These are phyloP conservation scores for Pestalotiopsis sp. DNA, from an alignment of 2,329 filamentous ascomycete genomes.

Conservation along the genomic window DNA sequence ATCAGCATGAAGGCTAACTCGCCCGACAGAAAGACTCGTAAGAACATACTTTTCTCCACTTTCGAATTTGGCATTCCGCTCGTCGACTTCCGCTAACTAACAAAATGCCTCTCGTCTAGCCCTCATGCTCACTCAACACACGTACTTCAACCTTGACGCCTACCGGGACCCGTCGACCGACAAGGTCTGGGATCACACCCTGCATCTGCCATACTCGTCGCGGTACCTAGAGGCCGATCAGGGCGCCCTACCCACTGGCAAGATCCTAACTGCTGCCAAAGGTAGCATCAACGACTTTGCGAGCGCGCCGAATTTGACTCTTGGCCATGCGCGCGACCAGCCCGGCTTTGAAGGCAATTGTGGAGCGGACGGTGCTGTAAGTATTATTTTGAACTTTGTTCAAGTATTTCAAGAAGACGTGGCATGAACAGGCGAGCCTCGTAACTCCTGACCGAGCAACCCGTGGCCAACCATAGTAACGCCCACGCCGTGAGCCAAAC, in stretches of 20 bases:
- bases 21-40: slow-evolving; percentile 48
- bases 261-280: slow-evolving; percentile 58
- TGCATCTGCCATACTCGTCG: slow-evolving; percentile 64
- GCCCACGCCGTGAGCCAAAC: too few species aligned
- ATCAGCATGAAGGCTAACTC: slow-evolving; percentile 63
- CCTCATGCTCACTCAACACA: slow-evolving; percentile 67
- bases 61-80: slow-evolving; percentile 4
- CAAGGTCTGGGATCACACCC: slow-evolving; percentile 62
- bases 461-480: too few species aligned
- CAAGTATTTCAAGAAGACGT: background rate
- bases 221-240: slow-evolving; percentile 60
- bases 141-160: slow-evolving; percentile 71
- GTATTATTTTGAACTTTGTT: background rate
- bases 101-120: slow-evolving; percentile 31
- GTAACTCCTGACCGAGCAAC: too few species aligned
- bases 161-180: slow-evolving; percentile 60
- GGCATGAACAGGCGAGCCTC: too few species aligned
- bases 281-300: slow-evolving; percentile 69
- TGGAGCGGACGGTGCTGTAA: slow-evolving; percentile 52
- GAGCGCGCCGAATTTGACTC: slow-evolving; percentile 57
- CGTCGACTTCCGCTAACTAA: slow-evolving; percentile 20
- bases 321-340: slow-evolving; percentile 63
- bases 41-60: slow-evolving; percentile 12
- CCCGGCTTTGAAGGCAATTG: slow-evolving; percentile 65
- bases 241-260: slow-evolving; percentile 61